phyloP scores from a whole-genome alignment of 345 rosid genomes.

The Pseudoturritis turrita region DNA sequence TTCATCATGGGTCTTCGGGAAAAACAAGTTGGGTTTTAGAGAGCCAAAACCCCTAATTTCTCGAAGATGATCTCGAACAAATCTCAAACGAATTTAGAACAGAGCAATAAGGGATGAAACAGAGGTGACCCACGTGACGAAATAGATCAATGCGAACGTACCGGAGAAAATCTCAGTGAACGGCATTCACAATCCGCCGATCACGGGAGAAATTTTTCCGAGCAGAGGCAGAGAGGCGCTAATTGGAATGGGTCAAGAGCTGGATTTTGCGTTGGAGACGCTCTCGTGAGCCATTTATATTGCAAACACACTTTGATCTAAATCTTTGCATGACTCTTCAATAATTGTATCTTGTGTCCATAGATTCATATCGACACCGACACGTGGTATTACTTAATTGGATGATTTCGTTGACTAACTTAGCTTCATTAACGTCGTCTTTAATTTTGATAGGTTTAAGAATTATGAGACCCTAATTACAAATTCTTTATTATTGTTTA shows the following conservation, averaged over 20 bases:
- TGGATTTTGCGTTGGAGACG: conserved; percentile 11
- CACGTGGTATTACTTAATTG: neutral
- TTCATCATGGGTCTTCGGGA: neutral
- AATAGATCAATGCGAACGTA: conserved; percentile 14
- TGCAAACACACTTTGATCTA: neutral
- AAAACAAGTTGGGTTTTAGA: neutral
- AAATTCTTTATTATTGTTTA: neutral
- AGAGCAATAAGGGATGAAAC: conserved; percentile 1
- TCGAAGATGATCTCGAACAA: neutral
- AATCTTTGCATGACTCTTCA: conserved; percentile 11
- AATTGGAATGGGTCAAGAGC: neutral
- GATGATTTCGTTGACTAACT: neutral
- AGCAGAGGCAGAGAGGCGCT: neutral
- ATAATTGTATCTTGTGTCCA: neutral
- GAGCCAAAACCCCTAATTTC: neutral
- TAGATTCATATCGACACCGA: neutral
- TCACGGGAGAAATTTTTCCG: conserved; percentile 3
- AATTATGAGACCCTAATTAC: neutral
- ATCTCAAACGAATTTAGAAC: neutral
- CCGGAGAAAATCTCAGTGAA: conserved; percentile 19
- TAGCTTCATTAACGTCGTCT: neutral
- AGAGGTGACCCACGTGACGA: conserved; percentile 2
- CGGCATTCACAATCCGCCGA: conserved; percentile 27
- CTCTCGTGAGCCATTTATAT: conserved; percentile 19
- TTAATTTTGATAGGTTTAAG: neutral